Percentiles rank a stretch among this genome's conserved stretches.
These are phyloP conservation scores for Solanum bulbocastanum DNA, from an alignment of 257 asterid genomes.

Conservation along the genomic window DNA sequence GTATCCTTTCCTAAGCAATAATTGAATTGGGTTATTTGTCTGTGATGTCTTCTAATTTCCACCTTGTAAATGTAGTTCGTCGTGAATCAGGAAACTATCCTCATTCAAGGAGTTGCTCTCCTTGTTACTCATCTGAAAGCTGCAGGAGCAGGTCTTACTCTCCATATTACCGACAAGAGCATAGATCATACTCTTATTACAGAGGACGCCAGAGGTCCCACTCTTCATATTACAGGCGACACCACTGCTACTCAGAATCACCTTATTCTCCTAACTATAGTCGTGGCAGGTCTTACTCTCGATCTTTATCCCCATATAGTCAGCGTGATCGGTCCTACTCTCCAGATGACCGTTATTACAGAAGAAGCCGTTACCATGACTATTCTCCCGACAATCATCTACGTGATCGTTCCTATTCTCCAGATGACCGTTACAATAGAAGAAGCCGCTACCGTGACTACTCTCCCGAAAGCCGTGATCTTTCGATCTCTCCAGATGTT, in stretches of 20 bases:
- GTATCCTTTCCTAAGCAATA: background rate
- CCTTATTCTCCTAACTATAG: slow-evolving; percentile 19
- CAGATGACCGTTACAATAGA: slow-evolving; percentile 19
- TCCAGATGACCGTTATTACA: slow-evolving; percentile 21
- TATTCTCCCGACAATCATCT: background rate
- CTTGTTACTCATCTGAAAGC: slow-evolving; percentile 35
- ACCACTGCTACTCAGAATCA: background rate
- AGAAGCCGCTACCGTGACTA: slow-evolving; percentile 11
- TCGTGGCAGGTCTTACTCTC: slow-evolving; percentile 43
- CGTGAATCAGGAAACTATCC: slow-evolving; percentile 47
- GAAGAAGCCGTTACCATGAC: slow-evolving; percentile 17
- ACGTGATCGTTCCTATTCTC: slow-evolving; percentile 36
- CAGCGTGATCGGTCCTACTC: slow-evolving; percentile 34
- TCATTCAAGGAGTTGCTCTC: slow-evolving; percentile 32
- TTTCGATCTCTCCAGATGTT: slow-evolving; percentile 9
- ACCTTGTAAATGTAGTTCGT: slow-evolving; percentile 18
- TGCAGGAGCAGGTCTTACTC: slow-evolving; percentile 25
- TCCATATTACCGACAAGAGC: background rate
- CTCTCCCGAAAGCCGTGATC: slow-evolving; percentile 8
- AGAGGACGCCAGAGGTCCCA: slow-evolving; percentile 14
- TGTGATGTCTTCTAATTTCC: background rate
- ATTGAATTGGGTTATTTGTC: background rate
- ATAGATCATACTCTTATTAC: slow-evolving; percentile 2
- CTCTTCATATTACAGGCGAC: slow-evolving; percentile 12
- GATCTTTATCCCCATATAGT: slow-evolving; percentile 48